A percentile compares a stretch with the other conserved stretches of the same genome.
Conservation (phyloP, 345 rosid genomes). For the Psidium friedrichsthalianum region DNA sequence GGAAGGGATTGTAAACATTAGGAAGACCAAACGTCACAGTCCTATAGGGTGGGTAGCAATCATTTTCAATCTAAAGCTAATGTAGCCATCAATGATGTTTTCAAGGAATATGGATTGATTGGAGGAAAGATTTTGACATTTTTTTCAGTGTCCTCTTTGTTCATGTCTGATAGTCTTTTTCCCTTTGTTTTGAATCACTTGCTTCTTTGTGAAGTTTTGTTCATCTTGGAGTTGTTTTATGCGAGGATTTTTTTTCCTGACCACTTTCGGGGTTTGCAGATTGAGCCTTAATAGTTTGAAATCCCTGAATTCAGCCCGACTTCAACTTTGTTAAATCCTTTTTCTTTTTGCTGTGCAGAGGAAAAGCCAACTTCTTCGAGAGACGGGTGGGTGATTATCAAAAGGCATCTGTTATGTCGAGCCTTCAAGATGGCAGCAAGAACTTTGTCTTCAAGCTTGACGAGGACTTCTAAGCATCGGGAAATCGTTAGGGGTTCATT, state of each 20-base stretch:
- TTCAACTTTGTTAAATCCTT: background rate
- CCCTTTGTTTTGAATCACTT: background rate
- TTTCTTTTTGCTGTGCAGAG: conserved; percentile 26
- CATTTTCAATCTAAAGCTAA: background rate
- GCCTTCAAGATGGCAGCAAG: conserved; percentile 52
- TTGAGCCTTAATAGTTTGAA: background rate
- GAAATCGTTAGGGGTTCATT: background rate
- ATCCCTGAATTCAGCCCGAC: background rate
- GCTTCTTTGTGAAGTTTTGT: background rate
- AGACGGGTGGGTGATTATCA: conserved; percentile 90
- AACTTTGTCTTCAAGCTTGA: conserved; percentile 61
- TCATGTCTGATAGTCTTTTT: background rate
- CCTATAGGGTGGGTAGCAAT: background rate
- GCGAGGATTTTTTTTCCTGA: background rate
- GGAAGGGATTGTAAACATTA: background rate
- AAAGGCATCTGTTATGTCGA: conserved; percentile 84
- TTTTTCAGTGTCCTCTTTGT: background rate
- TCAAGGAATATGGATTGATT: background rate
- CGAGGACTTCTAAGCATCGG: conserved; percentile 45
- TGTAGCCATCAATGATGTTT: background rate
- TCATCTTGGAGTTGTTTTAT: background rate
- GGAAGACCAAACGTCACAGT: background rate
- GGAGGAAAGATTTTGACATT: background rate
- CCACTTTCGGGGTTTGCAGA: background rate
- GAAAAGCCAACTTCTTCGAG: conserved; percentile 78